phyloP scores from a whole-genome alignment of 768 basidiomycete species.

The Amanita jacksonii region DNA sequence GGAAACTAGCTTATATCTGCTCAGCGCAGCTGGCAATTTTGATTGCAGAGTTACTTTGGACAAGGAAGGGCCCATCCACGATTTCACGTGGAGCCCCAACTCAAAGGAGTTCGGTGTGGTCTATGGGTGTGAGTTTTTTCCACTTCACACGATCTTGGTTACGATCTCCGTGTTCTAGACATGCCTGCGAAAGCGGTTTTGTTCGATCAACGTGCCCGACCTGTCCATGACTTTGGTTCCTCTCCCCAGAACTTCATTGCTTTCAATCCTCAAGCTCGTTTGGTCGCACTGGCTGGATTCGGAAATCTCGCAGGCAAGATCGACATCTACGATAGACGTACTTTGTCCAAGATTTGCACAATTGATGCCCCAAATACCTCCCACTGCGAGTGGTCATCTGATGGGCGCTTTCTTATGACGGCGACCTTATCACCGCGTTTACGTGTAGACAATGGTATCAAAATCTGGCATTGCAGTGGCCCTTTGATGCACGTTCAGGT shows the following conservation, averaged over 20 bases:
- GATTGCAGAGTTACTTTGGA: constrained; percentile 84
- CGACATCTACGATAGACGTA: constrained; percentile 84
- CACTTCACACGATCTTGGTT: constrained; percentile 1
- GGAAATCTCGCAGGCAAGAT: constrained; percentile 95
- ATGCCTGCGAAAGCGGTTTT: constrained; percentile 94
- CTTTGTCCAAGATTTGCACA: constrained; percentile 64
- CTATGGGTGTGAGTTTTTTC: constrained; percentile 75
- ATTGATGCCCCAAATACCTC: constrained; percentile 93
- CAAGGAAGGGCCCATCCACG: constrained; percentile 97
- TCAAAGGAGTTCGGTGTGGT: constrained; percentile 95
- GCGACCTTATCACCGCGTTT: constrained; percentile 93
- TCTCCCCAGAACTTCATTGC: constrained; percentile 87
- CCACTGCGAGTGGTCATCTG: constrained; percentile 91
- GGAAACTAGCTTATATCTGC: constrained; percentile 89
- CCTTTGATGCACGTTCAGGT: constrained; percentile 76
- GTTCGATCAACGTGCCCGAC: constrained; percentile 84
- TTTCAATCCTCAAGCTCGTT: constrained; percentile 90
- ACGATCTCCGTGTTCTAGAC: constrained; percentile 31
- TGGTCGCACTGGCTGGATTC: constrained; percentile 88
- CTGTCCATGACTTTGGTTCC: constrained; percentile 84
- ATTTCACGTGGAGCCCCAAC: constrained; percentile 93
- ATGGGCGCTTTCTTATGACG: constrained; percentile 87
- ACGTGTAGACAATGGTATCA: constrained; percentile 95
- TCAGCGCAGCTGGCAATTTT: constrained; percentile 88
- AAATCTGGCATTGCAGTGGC: constrained; percentile 91